A percentile compares a stretch with the other conserved stretches of the same genome.
Conservation (phyloP, 169 alveolate genomes). For the Eimeria sp. region DNA sequence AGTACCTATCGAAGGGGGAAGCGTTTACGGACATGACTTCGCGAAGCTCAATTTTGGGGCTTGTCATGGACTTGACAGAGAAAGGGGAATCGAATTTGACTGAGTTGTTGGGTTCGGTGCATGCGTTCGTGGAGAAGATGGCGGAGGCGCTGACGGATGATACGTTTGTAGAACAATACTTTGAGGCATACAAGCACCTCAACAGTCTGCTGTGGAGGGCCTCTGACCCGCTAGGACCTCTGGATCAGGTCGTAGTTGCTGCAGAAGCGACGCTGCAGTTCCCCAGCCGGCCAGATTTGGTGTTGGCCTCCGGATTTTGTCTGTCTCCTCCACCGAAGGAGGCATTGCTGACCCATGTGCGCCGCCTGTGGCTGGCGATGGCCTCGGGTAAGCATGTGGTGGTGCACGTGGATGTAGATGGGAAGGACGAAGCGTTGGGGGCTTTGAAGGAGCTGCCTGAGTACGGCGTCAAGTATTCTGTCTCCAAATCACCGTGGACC, state of each 20-base stretch:
- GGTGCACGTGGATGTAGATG: neutral
- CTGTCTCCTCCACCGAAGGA: conserved; percentile 38
- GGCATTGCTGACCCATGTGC: neutral
- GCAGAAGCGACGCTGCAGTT: conserved; percentile 56
- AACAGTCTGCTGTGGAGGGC: conserved; percentile 55
- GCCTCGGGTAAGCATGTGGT: neutral
- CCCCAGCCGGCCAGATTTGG: conserved; percentile 58
- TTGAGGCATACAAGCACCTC: conserved; percentile 9
- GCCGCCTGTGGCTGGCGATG: neutral
- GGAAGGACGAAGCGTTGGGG: neutral
- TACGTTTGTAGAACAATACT: neutral
- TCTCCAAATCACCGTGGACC: neutral
- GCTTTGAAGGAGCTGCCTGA: neutral
- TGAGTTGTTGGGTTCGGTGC: neutral
- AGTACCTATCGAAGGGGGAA: conserved; percentile 30
- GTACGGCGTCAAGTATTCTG: conserved; percentile 23
- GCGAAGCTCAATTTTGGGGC: conserved; percentile 59
- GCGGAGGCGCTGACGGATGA: neutral
- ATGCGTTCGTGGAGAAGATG: neutral
- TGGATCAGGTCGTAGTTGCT: conserved; percentile 44
- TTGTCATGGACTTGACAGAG: conserved; percentile 43
- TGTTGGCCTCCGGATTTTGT: conserved; percentile 10
- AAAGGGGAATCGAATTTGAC: conserved; percentile 27
- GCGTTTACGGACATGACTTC: conserved; percentile 38
- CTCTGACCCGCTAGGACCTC: conserved; percentile 61